A percentile compares a stretch with the other conserved stretches of the same genome.
Conservation (phyloP, 2,329 filamentous ascomycete species). For the Bimuria novae-zelandiae region DNA sequence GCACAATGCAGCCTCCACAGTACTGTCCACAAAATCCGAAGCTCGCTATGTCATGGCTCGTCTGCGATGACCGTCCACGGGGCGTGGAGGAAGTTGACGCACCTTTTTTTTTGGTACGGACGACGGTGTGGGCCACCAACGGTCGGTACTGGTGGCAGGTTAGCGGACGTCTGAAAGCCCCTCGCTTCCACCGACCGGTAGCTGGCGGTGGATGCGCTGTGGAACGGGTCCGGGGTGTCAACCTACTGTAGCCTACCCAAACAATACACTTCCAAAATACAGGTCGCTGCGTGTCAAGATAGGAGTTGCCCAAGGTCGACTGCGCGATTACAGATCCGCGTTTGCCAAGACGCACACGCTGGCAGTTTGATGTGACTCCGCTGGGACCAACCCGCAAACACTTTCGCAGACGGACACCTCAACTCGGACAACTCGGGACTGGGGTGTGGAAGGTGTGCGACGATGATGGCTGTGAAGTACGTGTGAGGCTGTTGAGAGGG, state of each 20-base stretch:
- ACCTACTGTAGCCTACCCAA: slow-evolving; percentile 16
- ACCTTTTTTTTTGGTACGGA: slow-evolving; percentile 37
- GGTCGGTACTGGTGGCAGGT: slow-evolving; percentile 36
- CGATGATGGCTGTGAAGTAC: slow-evolving; percentile 15
- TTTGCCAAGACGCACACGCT: slow-evolving; percentile 43
- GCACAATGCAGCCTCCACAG: slow-evolving; percentile 14
- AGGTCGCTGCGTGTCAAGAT: slow-evolving; percentile 17
- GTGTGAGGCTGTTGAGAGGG: slow-evolving; percentile 24
- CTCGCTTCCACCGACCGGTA: slow-evolving; percentile 30
- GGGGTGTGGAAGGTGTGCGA: slow-evolving; percentile 10
- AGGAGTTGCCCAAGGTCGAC: slow-evolving; percentile 31
- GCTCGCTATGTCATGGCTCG: background rate
- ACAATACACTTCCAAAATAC: slow-evolving; percentile 9
- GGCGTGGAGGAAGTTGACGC: slow-evolving; percentile 24
- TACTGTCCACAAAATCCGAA: slow-evolving; percentile 2
- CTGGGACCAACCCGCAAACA: slow-evolving; percentile 28
- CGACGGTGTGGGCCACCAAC: slow-evolving; percentile 34
- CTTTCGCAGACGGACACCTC: slow-evolving; percentile 19
- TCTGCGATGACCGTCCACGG: slow-evolving; percentile 12
- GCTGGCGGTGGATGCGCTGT: slow-evolving; percentile 30
- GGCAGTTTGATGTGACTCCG: slow-evolving; percentile 41
- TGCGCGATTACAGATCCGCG: slow-evolving; percentile 39
- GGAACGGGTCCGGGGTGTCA: slow-evolving; percentile 12
- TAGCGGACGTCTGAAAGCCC: slow-evolving; percentile 38
- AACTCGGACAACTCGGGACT: slow-evolving; percentile 8